Conservation (phyloP, 2,329 filamentous ascomycete genomes). For the Fonsecaea pedrosoi region DNA sequence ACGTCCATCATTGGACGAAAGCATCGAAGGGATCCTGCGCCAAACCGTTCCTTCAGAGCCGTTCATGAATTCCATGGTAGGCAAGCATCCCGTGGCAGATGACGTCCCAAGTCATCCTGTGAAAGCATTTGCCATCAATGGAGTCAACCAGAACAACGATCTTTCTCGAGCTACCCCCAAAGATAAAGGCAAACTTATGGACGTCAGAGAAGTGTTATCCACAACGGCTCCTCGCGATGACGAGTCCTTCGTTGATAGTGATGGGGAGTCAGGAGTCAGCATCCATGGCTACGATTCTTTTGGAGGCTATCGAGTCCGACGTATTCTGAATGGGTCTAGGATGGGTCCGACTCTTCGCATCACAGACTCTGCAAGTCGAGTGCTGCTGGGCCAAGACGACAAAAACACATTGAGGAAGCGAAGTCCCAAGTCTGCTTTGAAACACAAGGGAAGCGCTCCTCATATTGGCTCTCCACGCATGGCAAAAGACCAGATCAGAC, state of each 20-base stretch:
- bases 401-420: background rate
- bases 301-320: slow-evolving; percentile 33
- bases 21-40: background rate
- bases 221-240: slow-evolving; percentile 22
- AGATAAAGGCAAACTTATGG: slow-evolving; percentile 7
- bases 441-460: slow-evolving; percentile 25
- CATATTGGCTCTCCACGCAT: slow-evolving; percentile 18
- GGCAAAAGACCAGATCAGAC: slow-evolving; percentile 17
- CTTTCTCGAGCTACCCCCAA: background rate
- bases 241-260: slow-evolving; percentile 16
- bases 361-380: slow-evolving; percentile 33
- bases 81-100: background rate
- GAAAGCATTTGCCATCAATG: background rate
- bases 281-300: slow-evolving; percentile 30
- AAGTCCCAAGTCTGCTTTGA: slow-evolving; percentile 7
- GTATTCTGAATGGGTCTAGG: slow-evolving; percentile 17
- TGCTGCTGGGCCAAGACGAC: slow-evolving; percentile 28
- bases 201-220: slow-evolving; percentile 26
- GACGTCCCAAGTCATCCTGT: background rate
- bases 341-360: slow-evolving; percentile 36
- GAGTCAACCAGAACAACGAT: background rate
- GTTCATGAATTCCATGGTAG: background rate
- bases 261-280: slow-evolving; percentile 15
- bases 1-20: background rate
- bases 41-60: background rate